Base-by-base conservation (phyloP, 2,329 filamentous ascomycete species). In the Alternaria brassicae region DNA sequence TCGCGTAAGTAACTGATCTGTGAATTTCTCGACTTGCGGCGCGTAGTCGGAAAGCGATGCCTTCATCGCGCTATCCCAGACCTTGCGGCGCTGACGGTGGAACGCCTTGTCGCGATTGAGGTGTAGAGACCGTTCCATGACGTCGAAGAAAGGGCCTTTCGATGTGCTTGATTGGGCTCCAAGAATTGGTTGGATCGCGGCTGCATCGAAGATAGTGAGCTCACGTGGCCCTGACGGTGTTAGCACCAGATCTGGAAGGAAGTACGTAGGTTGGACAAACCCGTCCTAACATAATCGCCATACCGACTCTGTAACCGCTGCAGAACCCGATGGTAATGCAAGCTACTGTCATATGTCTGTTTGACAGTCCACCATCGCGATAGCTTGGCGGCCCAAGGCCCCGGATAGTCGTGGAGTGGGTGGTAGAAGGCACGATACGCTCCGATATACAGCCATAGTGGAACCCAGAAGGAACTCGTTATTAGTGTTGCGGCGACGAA, bases 1-100 rank as follows among this genome's bases (percentile, higher is more conserved):
- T 6, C 63, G 63, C 4, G 44, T 44, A 5, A 74, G 61, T 4
- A 73, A 52, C 21, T 70, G 65, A 23, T 70, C 64, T 2, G 70
- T 73, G 25, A 66, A 69, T 2, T 61, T 56, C 21, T 73, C 72
- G 3, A 74, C 49, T 6, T 63, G 56, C 10, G 67, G 63, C 2
- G 63, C 67, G 28, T 62, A 72, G 28, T 63, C 58, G 12, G 67
- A 63, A 9, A 74, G 60, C 2, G 71, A 66, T 53, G 64, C 61
- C 55, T 73, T 70, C 53, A 75, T 70, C 3, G 62, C 70, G n/a
- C 67, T 66, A 36, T 74, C 71, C 72, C 72, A 75, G n/a, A 71
- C 53, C 28, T 60, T 66, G 19, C 73, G 67, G 13, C 71, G 59
- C 42, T 69, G 62, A 10, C 66, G 65, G 53, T 76, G 73, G 42